Evolutionary conservation across 1,139 yeast genomes (phyloP).

Genomic region (Pichia sp.): DNA sequence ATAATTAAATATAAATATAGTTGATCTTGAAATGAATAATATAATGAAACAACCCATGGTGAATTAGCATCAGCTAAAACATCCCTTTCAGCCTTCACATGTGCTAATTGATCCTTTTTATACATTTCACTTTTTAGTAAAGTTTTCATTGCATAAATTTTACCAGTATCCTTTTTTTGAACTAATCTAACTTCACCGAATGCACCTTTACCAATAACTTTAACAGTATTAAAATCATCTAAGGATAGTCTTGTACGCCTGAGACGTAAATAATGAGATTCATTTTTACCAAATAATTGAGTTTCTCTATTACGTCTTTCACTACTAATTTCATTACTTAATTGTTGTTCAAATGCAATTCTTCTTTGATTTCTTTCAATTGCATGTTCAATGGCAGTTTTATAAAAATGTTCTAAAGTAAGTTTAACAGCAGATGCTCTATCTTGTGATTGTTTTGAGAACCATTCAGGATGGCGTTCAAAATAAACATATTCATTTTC

Average conservation of each 20-base stretch:
- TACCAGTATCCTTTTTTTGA: slow-evolving; percentile 78
- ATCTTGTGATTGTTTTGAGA: slow-evolving; percentile 62
- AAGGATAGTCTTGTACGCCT: slow-evolving; percentile 69
- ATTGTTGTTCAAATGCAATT: slow-evolving; percentile 61
- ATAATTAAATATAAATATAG: slow-evolving; percentile 70
- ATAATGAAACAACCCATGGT: slow-evolving; percentile 80
- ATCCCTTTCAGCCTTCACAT: slow-evolving; percentile 81
- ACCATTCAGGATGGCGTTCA: slow-evolving; percentile 78
- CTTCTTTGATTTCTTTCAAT: slow-evolving; percentile 78
- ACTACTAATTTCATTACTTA: slow-evolving; percentile 60
- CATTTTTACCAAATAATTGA: slow-evolving; percentile 65
- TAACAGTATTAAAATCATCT: slow-evolving; percentile 72
- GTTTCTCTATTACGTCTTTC: slow-evolving; percentile 71
- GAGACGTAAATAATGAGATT: slow-evolving; percentile 68
- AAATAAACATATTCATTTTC: slow-evolving; percentile 52
- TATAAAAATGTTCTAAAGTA: slow-evolving; percentile 67
- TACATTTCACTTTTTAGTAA: slow-evolving; percentile 75
- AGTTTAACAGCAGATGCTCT: slow-evolving; percentile 68
- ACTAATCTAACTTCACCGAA: slow-evolving; percentile 80
- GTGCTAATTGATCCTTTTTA: slow-evolving; percentile 76
- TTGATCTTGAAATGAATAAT: slow-evolving; percentile 75
- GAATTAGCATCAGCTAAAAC: slow-evolving; percentile 80
- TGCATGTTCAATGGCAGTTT: slow-evolving; percentile 72
- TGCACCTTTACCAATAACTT: slow-evolving; percentile 83
- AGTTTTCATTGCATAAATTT: slow-evolving; percentile 82